Evolutionary conservation across 345 rosid genomes (phyloP), one percentile per base, ranked within the genome.

Genomic region (Hibiscus mutabilis): DNA sequence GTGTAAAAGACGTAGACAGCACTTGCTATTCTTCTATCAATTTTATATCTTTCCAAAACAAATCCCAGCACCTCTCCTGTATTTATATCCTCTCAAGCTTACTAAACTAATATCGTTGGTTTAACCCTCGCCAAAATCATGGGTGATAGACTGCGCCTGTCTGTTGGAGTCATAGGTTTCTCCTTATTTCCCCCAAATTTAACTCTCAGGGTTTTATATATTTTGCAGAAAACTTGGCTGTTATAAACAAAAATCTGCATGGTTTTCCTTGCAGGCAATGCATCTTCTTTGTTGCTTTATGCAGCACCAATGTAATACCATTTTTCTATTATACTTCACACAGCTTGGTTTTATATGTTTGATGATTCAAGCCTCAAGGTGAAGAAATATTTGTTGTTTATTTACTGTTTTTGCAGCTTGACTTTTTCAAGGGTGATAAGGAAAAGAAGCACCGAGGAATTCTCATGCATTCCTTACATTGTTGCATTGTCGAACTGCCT

Each of bases 401-500:
- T n/a, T n/a, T n/a, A n/a, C n/a, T n/a, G 10, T 53, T 72, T 52
- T 59, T 40, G 40, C 83, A 93, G 98, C 78, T 75, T 89, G 77
- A 94, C 97, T 13, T 91, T 91, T 70, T 60, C 77, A 11, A 86
- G 84, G 82, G 87, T 91, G 58, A 69, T 86, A 59, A 86, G 77
- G 82, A 93, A 81, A 85, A 88, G 80, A 82, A 89, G 84, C 78
- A 88, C 90, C 0, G 94, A 83, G 68, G 88, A 80, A 79, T 93
- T 87, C 73, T 91, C 98, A 61, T 88, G 92, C 73, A 3, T 93
- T 49, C 98, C 97, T 44, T 93, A 91, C 80, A 74, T 83, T 14
- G 69, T 83, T 60, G 77, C 97, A n/a, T 82, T 89, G 7, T 66
- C 82, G 37, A 89, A 86, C 72, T 93, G 98, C 76, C 84, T 93